A percentile compares a stretch with the other conserved stretches of the same genome.
Evolutionary conservation across 495 filamentous ascomycete genomes (phyloP).

Genomic region (Daldinia grandis): DNA sequence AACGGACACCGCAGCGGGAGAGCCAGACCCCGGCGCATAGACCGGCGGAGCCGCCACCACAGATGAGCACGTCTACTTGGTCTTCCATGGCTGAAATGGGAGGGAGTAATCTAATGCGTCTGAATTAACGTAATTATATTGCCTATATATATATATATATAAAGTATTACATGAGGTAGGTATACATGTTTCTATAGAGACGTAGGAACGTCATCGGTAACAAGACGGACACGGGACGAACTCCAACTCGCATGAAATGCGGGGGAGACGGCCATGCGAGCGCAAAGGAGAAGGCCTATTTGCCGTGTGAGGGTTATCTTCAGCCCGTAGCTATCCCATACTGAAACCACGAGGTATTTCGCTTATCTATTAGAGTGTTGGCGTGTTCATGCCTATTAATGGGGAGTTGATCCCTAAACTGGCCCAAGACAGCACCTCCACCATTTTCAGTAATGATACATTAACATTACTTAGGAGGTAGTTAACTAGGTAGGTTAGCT

Average conservation of each 20-base stretch:
- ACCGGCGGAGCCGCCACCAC: slow-evolving; percentile 74
- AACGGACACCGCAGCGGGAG: slow-evolving; percentile 65
- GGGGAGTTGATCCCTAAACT: too few species aligned
- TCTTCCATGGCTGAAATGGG: neutral
- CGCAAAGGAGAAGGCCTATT: neutral
- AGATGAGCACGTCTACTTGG: slow-evolving; percentile 65
- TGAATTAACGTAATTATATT: neutral
- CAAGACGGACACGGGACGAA: neutral
- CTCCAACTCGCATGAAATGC: neutral
- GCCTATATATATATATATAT: neutral
- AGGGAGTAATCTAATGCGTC: neutral
- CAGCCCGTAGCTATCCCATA: neutral
- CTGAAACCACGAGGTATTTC: neutral
- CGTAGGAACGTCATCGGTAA: neutral
- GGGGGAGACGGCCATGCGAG: neutral
- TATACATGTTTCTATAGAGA: too few species aligned
- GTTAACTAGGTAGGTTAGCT: too few species aligned
- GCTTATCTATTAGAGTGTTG: neutral
- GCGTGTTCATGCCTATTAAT: neutral
- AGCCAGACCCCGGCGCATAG: slow-evolving; percentile 75
- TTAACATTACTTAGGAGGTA: too few species aligned
- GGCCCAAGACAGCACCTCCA: too few species aligned
- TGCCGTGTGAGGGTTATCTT: neutral
- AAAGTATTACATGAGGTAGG: too few species aligned
- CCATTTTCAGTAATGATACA: too few species aligned